Conservation (phyloP, 257 asterid species). For the Solanum piurae region DNA sequence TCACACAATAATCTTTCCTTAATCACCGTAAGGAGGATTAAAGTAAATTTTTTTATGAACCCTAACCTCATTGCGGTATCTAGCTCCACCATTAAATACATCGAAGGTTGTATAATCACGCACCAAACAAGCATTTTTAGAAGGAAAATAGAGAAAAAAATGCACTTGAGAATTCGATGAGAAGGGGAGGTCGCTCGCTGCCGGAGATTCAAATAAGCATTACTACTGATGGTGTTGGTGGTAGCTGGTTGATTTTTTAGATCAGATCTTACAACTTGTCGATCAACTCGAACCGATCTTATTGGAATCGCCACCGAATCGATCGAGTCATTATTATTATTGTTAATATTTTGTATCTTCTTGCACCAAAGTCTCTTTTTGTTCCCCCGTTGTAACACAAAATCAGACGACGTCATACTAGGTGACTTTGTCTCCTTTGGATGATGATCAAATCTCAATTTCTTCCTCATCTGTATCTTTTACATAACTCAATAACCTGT, state of each 20-base stretch:
- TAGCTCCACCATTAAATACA: too few relatives aligned
- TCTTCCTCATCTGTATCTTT: conserved; percentile 53
- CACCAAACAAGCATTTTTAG: background rate
- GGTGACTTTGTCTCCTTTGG: conserved; percentile 29
- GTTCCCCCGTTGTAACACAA: conserved; percentile 80
- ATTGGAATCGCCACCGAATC: conserved; percentile 36
- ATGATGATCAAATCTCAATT: conserved; percentile 23
- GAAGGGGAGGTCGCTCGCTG: conserved; percentile 70
- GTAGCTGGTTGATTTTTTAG: conserved; percentile 21
- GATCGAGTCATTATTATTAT: conserved; percentile 13
- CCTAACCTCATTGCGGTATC: background rate
- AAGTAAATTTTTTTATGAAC: background rate
- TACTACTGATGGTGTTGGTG: background rate
- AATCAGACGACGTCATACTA: conserved; percentile 55
- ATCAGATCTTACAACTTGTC: conserved; percentile 61
- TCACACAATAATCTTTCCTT: background rate
- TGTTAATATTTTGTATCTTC: conserved; percentile 36
- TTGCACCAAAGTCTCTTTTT: conserved; percentile 72
- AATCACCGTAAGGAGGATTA: too few relatives aligned
- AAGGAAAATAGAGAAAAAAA: background rate
- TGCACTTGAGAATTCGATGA: conserved; percentile 47
- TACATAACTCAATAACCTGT: conserved; percentile 12
- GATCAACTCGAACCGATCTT: conserved; percentile 31
- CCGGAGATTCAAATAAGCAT: conserved; percentile 58
- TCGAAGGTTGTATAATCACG: background rate